phyloP scores from a whole-genome alignment of 176 grass and related monocot species.

The Eleusine indica region DNA sequence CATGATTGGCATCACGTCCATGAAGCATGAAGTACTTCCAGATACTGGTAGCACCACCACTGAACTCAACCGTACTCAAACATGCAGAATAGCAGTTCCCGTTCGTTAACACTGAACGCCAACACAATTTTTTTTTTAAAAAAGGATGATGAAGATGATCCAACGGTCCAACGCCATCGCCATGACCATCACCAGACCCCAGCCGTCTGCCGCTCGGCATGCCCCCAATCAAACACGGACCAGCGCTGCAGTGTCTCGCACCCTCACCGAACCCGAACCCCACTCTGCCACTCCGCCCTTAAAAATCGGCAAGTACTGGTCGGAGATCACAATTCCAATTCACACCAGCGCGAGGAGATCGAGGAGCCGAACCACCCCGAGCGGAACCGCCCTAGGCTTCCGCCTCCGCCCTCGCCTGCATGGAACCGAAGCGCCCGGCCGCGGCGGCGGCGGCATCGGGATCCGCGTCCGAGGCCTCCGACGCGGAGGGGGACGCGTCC shows the following conservation, averaged over 20 bases:
- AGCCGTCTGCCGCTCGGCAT: background rate
- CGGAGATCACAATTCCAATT: constrained; percentile 19
- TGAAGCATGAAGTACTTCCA: background rate
- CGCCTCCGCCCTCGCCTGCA: background rate
- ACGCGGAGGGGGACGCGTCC: constrained; percentile 37
- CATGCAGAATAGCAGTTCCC: background rate
- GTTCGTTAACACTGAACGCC: background rate
- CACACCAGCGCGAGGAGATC: constrained; percentile 9
- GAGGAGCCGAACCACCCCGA: constrained; percentile 15
- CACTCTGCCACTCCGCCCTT: background rate
- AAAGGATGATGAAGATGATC: background rate
- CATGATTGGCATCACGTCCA: background rate
- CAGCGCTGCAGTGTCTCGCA: background rate
- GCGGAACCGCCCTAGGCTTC: background rate
- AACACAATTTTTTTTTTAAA: background rate
- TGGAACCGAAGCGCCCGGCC: constrained; percentile 64
- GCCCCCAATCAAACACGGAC: constrained; percentile 15
- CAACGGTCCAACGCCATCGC: background rate
- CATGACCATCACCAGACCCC: no score
- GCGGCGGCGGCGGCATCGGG: constrained; percentile 29
- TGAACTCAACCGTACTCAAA: background rate
- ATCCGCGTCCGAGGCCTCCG: constrained; percentile 45
- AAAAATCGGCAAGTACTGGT: constrained; percentile 19
- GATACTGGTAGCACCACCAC: background rate
- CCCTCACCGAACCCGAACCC: background rate